Conservation (phyloP, 129 eudicot species). For the Deinandra increscens region DNA sequence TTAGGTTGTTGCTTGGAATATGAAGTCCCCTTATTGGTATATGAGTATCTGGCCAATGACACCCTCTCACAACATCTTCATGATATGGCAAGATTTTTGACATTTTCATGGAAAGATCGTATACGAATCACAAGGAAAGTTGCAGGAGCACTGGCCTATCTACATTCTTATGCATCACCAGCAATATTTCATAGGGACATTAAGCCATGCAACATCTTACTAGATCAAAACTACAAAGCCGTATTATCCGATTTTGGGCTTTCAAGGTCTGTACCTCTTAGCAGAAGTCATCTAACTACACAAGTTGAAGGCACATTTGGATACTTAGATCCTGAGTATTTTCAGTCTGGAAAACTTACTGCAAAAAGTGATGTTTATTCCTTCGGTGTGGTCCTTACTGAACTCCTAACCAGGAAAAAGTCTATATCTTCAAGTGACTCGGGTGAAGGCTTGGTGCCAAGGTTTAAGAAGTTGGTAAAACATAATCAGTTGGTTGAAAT, state of each 20-base stretch:
- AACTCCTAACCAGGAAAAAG: conserved; percentile 33
- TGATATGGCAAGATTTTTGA: conserved; percentile 18
- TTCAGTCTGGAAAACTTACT: conserved; percentile 32
- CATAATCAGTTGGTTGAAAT: conserved; percentile 10
- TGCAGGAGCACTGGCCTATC: conserved; percentile 41
- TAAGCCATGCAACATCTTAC: conserved; percentile 35
- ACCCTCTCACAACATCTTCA: conserved; percentile 35
- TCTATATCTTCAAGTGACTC: background rate
- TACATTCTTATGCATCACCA: conserved; percentile 32
- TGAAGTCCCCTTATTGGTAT: conserved; percentile 36
- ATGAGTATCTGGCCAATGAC: conserved; percentile 37
- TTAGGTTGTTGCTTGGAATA: conserved; percentile 41
- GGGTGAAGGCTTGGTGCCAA: conserved; percentile 23
- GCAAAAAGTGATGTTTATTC: conserved; percentile 48
- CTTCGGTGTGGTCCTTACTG: conserved; percentile 38
- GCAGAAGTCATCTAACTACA: conserved; percentile 41
- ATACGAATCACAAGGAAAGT: conserved; percentile 33
- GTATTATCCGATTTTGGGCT: conserved; percentile 42
- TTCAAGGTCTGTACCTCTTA: conserved; percentile 28
- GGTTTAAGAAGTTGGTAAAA: conserved; percentile 21
- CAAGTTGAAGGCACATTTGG: conserved; percentile 40
- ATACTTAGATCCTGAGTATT: conserved; percentile 45
- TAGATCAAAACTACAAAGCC: conserved; percentile 35
- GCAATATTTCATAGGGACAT: conserved; percentile 40
- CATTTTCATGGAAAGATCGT: conserved; percentile 35